Evolutionary conservation across 805 yeast genomes (phyloP).

Genomic region (Saccharomycopsis vini): DNA sequence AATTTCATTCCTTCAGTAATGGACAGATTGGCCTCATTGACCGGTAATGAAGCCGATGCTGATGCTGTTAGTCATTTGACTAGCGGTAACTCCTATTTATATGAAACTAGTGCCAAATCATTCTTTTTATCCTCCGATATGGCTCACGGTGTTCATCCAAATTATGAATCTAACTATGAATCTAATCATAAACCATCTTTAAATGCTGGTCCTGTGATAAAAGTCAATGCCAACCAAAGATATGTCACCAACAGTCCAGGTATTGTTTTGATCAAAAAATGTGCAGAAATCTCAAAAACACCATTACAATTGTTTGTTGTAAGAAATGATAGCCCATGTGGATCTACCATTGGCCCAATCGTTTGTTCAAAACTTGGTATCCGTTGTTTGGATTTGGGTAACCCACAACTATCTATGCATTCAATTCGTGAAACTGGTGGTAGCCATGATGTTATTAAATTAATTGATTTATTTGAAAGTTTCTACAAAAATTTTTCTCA

Average conservation of each 20-base stretch:
- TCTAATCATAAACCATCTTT: constrained; percentile 67
- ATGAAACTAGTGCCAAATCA: constrained; percentile 62
- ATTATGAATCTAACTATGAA: constrained; percentile 72
- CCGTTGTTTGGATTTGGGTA: constrained; percentile 82
- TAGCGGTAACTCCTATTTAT: constrained; percentile 29
- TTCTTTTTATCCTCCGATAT: constrained; percentile 89
- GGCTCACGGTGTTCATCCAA: constrained; percentile 97
- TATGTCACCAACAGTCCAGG: constrained; percentile 94
- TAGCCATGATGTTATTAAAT: constrained; percentile 55
- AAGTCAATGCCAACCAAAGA: constrained; percentile 89
- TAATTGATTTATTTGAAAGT: constrained; percentile 51
- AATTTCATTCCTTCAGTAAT: constrained; percentile 77
- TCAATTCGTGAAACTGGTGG: constrained; percentile 91
- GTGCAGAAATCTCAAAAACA: constrained; percentile 59
- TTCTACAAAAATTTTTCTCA: constrained; percentile 42
- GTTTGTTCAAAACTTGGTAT: constrained; percentile 80
- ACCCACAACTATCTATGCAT: constrained; percentile 90
- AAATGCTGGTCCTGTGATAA: constrained; percentile 87
- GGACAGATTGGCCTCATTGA: constrained; percentile 50
- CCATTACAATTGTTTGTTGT: constrained; percentile 92
- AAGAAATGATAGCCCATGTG: constrained; percentile 88
- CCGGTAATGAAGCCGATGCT: constrained; percentile 30
- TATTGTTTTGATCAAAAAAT: constrained; percentile 60
- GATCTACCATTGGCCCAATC: constrained; percentile 94
- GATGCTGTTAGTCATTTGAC: constrained; percentile 17